Base-by-base conservation (phyloP, 1,139 yeast genomes). In the Pichia norvegensis region DNA sequence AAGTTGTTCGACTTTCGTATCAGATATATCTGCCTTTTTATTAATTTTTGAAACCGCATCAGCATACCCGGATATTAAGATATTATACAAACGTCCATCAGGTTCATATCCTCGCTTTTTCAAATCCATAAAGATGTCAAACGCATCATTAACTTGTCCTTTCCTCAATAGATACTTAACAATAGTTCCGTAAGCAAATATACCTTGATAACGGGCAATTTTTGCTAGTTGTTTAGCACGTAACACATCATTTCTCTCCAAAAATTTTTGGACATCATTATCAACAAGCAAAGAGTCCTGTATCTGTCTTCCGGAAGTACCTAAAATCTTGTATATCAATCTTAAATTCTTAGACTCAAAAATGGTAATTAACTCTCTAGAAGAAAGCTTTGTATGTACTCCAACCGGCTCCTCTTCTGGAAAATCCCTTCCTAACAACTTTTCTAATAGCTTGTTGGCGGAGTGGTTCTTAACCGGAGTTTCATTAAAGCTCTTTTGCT, bases 101-200 rank as follows among this genome's bases (percentile, higher is more conserved):
- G 70, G 63, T 1, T 73, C 72, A 19, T 79, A 71, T 1, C 74
- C 74, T 79, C 84, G 76, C 56, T 79, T 81, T 54, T 76, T 78
- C 43, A 85, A 67, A 61, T 74, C 72, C 47, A 71, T 69, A 48
- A 72, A 70, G 27, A 75, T 52, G 41, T 73, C 74, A 38, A 81
- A 51, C 0, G 82, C 84, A 4, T 72, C 65, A 37, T 71, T 71
- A 3, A 68, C 57, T 31, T 59, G 63, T 13, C 65, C 69, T 8
- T 66, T 61, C 8, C 63, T 62, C 13, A 80, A 61, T 33, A 71
- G 65, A 67, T 76, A 72, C 50, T 73, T 70, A 57, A 78, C 60
- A 1, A 84, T 69, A 16, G 73, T 68, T 52, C 84, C 84, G 78
- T 78, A 73, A 0, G 78, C 85, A 27, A 79, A 85, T 0, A 69